Percentiles rank a stretch among this genome's conserved stretches.
phyloP scores from a whole-genome alignment of 768 basidiomycete genomes.

The Crepidotus variabilis region DNA sequence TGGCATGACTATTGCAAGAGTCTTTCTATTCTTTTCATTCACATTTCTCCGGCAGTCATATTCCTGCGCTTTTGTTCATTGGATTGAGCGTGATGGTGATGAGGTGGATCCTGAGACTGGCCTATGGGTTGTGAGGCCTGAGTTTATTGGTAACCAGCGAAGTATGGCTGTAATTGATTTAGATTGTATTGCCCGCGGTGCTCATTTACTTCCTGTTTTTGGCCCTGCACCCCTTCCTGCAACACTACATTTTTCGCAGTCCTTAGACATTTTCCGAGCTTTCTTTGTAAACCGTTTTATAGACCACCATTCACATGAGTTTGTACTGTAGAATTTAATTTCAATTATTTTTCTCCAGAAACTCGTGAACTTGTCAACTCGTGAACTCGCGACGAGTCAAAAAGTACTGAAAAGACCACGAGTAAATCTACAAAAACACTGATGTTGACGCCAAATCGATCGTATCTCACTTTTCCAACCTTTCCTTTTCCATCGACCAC shows the following conservation, averaged over 20 bases:
- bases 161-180: slow-evolving; percentile 16
- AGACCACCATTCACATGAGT: not conserved
- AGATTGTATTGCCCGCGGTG: slow-evolving; percentile 18
- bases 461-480: too few relatives aligned
- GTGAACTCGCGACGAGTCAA: not conserved
- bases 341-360: not conserved
- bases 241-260: not conserved
- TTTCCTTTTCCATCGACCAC: too few relatives aligned
- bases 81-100: slow-evolving; percentile 16
- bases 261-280: not conserved
- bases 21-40: slow-evolving; percentile 24
- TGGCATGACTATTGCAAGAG: slow-evolving; percentile 18
- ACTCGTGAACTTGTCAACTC: not conserved
- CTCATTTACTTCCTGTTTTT: slow-evolving; percentile 19
- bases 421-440: not conserved
- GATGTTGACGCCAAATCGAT: too few relatives aligned
- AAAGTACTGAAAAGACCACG: not conserved
- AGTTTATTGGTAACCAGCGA: slow-evolving; percentile 3
- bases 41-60: not conserved
- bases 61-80: slow-evolving; percentile 21
- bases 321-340: not conserved
- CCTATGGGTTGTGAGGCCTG: slow-evolving; percentile 25
- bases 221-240: not conserved
- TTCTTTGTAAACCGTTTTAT: not conserved
- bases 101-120: slow-evolving; percentile 23